Evolutionary conservation across 2,329 filamentous ascomycete species (phyloP).

Genomic region (Aspergillus quadrilineatus): DNA sequence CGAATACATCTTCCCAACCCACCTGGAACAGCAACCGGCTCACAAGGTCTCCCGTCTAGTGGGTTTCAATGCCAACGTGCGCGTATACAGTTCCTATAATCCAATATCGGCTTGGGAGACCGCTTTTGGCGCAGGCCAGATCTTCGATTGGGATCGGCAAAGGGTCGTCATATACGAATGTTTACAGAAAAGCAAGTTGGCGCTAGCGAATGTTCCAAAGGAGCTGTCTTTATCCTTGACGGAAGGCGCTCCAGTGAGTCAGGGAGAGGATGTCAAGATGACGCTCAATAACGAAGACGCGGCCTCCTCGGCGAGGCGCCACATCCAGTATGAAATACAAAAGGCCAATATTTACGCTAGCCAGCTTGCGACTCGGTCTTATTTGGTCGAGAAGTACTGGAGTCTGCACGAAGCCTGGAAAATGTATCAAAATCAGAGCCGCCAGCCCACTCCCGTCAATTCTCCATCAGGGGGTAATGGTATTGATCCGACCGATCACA

Average conservation of each 20-base stretch:
- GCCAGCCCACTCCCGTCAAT: conserved; percentile 13
- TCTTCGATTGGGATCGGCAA: conserved; percentile 76
- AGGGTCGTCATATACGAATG: conserved; percentile 70
- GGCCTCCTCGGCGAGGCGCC: conserved; percentile 28
- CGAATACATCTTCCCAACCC: conserved; percentile 70
- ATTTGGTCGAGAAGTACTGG: conserved; percentile 84
- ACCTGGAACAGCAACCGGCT: conserved; percentile 68
- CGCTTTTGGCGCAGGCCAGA: conserved; percentile 73
- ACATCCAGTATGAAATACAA: conserved; percentile 80
- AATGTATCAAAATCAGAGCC: conserved; percentile 23
- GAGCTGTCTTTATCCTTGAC: conserved; percentile 60
- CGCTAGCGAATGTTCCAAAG: conserved; percentile 65
- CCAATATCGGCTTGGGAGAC: conserved; percentile 75
- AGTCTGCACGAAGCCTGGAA: conserved; percentile 67
- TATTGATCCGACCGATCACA: conserved; percentile 41
- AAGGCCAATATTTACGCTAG: conserved; percentile 87
- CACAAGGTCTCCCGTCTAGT: conserved; percentile 68
- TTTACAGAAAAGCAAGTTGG: conserved; percentile 66
- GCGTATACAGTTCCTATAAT: conserved; percentile 78
- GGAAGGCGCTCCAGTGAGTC: conserved; percentile 30
- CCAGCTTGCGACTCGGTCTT: conserved; percentile 76
- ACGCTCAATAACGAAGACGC: conserved; percentile 48
- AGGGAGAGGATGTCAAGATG: conserved; percentile 43
- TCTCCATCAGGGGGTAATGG: conserved; percentile 21
- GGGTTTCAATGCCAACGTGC: conserved; percentile 77